Evolutionary conservation across 306 rosid genomes (phyloP).

Genomic region (Malus sylvestris): DNA sequence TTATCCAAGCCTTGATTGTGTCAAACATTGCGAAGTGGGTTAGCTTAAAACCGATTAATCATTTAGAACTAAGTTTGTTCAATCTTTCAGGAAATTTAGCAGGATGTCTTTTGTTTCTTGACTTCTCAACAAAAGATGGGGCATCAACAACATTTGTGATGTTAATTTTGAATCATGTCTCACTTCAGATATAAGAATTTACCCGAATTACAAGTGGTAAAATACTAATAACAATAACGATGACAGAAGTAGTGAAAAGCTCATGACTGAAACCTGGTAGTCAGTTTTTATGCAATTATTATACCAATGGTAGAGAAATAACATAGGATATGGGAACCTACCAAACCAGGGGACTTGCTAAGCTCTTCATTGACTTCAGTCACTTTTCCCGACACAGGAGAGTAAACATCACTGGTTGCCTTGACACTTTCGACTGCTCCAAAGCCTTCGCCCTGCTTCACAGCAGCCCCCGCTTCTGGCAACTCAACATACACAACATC

Average conservation of each 20-base stretch:
- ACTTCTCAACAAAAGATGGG: not conserved
- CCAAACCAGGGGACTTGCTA: constrained; percentile 76
- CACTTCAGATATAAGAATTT: not conserved
- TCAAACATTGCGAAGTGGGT: not conserved
- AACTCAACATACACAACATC: constrained; percentile 90
- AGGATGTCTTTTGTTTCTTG: too few relatives aligned
- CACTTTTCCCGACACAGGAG: constrained; percentile 86
- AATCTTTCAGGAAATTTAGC: not conserved
- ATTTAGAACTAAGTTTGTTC: not conserved
- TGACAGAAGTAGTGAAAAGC: not conserved
- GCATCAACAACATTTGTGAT: not conserved
- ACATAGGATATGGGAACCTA: constrained; percentile 32
- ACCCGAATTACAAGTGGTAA: not conserved
- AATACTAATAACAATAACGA: not conserved
- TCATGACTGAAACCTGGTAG: not conserved
- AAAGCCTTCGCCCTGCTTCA: constrained; percentile 58
- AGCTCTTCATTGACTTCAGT: constrained; percentile 66
- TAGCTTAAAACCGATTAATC: not conserved
- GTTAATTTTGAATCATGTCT: not conserved
- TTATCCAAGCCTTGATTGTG: not conserved
- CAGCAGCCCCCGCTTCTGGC: constrained; percentile 66
- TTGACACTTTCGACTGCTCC: constrained; percentile 98
- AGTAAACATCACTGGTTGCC: constrained; percentile 87
- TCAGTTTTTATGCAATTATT: not conserved
- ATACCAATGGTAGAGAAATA: not conserved